Conservation (phyloP, 2,329 filamentous ascomycete genomes). For the Colletotrichum coccodes region DNA sequence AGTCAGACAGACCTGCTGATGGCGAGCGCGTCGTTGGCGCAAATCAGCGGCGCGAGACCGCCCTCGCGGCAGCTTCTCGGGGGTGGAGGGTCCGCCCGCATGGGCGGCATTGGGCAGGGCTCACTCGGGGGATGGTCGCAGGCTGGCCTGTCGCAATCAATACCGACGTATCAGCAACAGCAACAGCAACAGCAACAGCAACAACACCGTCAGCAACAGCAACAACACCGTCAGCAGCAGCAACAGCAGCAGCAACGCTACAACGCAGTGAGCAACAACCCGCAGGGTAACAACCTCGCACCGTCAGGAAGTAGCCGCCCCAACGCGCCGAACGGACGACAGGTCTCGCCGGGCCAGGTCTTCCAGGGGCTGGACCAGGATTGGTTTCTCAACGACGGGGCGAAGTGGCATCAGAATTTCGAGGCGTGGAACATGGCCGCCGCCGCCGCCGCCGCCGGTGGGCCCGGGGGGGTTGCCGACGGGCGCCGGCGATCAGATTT, state of each 20-base stretch:
- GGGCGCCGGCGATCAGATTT: conserved; percentile 25
- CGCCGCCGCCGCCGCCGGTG: not conserved
- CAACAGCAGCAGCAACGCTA: conserved; percentile 16
- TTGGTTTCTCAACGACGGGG: conserved; percentile 68
- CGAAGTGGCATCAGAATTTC: conserved; percentile 68
- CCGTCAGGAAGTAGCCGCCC: conserved; percentile 1
- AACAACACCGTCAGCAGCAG: no score
- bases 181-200: conserved; percentile 17
- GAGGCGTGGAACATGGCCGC: conserved; percentile 59
- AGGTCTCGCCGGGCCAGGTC: conserved; percentile 41
- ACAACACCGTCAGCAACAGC: no score
- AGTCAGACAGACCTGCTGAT: conserved; percentile 41
- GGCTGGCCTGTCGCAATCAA: conserved; percentile 36
- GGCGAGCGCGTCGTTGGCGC: conserved; percentile 35
- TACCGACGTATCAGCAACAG: conserved; percentile 41
- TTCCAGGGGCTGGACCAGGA: conserved; percentile 60
- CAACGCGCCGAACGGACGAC: conserved; percentile 32
- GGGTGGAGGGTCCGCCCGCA: not conserved
- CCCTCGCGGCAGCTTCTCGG: conserved; percentile 21
- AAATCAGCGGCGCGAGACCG: conserved; percentile 34
- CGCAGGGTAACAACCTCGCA: not conserved
- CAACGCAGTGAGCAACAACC: not conserved
- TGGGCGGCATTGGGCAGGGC: not conserved
- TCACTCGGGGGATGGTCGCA: conserved; percentile 39
- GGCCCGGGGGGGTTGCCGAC: conserved; percentile 13